Conservation (phyloP, 768 basidiomycete genomes). For the Mycena filopes region DNA sequence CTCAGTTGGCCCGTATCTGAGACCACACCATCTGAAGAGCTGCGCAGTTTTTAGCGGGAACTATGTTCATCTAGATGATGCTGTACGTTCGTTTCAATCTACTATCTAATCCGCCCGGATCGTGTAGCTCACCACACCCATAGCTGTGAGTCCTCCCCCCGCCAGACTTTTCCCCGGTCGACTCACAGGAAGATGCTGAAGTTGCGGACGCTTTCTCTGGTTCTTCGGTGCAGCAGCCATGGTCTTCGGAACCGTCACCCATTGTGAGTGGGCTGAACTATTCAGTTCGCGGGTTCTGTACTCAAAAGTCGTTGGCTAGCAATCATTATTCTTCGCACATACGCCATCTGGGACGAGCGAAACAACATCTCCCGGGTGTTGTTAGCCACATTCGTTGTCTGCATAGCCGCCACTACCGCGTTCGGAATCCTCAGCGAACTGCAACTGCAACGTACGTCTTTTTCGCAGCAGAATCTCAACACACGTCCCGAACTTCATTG, state of each 20-base stretch:
- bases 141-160: neutral
- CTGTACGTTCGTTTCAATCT: neutral
- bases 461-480: no score
- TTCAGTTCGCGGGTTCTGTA: no score
- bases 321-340: constrained; percentile 10
- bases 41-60: constrained; percentile 5
- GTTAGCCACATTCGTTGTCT: neutral
- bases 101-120: neutral
- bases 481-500: no score
- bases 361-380: neutral
- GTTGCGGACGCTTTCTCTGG: constrained; percentile 15
- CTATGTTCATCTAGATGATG: neutral
- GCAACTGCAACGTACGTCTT: constrained; percentile 7
- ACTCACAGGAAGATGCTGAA: neutral
- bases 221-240: constrained; percentile 14
- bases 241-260: constrained; percentile 5
- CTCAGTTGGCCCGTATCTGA: no score
- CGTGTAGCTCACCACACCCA: neutral
- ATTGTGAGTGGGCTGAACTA: constrained; percentile 3
- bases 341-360: constrained; percentile 13
- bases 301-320: no score
- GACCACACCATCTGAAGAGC: neutral
- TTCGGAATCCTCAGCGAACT: neutral
- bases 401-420: constrained; percentile 4
- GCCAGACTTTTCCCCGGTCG: neutral